These are phyloP conservation scores for Sarocladiaceae sp. DNA, from an alignment of 2,329 filamentous ascomycete species.

Conservation along the genomic window DNA sequence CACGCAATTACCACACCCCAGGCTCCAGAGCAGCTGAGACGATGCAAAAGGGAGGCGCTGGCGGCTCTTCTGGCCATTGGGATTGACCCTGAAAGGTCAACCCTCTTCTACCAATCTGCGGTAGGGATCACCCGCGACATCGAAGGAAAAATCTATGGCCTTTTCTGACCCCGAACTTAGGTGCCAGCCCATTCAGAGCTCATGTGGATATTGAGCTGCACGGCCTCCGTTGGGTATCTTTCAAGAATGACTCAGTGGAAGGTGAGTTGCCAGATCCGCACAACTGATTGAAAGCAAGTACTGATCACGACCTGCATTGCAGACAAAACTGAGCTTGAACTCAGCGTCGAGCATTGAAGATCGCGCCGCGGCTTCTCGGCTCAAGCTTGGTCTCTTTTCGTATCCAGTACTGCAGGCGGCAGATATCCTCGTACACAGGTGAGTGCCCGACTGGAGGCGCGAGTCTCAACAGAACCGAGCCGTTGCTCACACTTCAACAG, in stretches of 20 bases:
- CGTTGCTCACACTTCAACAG: conserved; percentile 32
- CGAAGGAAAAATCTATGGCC: background rate
- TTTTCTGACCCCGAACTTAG: conserved; percentile 29
- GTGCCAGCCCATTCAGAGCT: conserved; percentile 79
- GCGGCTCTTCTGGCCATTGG: conserved; percentile 82
- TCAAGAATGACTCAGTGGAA: conserved; percentile 99
- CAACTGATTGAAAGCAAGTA: background rate
- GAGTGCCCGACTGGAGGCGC: conserved; percentile 11
- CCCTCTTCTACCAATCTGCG: conserved; percentile 77
- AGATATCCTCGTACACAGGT: conserved; percentile 84
- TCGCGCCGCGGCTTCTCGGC: conserved; percentile 48
- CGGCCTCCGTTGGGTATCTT: conserved; percentile 89
- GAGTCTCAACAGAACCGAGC: conserved; percentile 4
- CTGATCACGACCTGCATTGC: background rate
- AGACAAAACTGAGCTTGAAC: conserved; percentile 70
- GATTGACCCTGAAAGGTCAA: conserved; percentile 69
- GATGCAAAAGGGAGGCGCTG: conserved; percentile 68
- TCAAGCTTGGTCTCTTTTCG: conserved; percentile 89
- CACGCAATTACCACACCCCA: conserved; percentile 86
- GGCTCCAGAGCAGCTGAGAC: conserved; percentile 54
- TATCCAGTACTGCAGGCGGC: conserved; percentile 96
- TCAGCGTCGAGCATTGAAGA: conserved; percentile 56
- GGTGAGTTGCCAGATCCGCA: conserved; percentile 39
- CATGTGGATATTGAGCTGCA: conserved; percentile 95
- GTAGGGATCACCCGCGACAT: conserved; percentile 36